A percentile compares a stretch with the other conserved stretches of the same genome.
Evolutionary conservation across 768 basidiomycete species (phyloP).

Genomic region (Stropharia rugosoannulata): DNA sequence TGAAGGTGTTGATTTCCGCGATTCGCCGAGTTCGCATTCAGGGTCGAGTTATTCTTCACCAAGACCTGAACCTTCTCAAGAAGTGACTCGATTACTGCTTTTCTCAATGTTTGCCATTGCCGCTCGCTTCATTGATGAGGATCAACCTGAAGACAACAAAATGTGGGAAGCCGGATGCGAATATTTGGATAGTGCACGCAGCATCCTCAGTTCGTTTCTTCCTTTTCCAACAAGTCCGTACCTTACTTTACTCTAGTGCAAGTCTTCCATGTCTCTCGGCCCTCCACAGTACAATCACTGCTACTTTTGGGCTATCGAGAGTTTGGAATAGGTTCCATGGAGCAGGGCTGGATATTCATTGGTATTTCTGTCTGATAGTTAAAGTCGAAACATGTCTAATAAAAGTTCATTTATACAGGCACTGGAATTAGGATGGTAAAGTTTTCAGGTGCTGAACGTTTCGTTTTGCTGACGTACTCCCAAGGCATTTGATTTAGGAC

Average conservation of each 20-base stretch:
- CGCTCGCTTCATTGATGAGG: constrained; percentile 63
- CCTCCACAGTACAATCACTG: constrained; percentile 79
- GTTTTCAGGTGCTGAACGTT: neutral
- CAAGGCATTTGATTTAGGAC: constrained; percentile 77
- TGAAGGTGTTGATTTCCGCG: constrained; percentile 22
- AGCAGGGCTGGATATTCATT: constrained; percentile 83
- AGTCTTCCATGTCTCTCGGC: constrained; percentile 64
- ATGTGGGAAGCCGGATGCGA: constrained; percentile 72
- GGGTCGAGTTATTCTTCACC: constrained; percentile 30
- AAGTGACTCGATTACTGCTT: constrained; percentile 66
- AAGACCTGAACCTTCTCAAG: constrained; percentile 57
- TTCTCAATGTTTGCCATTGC: constrained; percentile 82
- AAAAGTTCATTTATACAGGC: constrained; percentile 8
- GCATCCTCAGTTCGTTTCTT: constrained; percentile 54
- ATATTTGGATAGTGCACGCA: constrained; percentile 61
- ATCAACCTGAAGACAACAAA: constrained; percentile 45
- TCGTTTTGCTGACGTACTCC: constrained; percentile 5
- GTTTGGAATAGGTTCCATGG: constrained; percentile 81
- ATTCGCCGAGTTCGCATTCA: constrained; percentile 26
- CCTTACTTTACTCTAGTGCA: constrained; percentile 39
- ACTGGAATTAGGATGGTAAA: constrained; percentile 32
- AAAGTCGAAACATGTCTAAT: constrained; percentile 5
- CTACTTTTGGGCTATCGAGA: constrained; percentile 81
- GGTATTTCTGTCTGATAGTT: constrained; percentile 37
- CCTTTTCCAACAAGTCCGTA: neutral